phyloP scores from a whole-genome alignment of 352 stramenopile genomes.

The Globisporangium perplexum region DNA sequence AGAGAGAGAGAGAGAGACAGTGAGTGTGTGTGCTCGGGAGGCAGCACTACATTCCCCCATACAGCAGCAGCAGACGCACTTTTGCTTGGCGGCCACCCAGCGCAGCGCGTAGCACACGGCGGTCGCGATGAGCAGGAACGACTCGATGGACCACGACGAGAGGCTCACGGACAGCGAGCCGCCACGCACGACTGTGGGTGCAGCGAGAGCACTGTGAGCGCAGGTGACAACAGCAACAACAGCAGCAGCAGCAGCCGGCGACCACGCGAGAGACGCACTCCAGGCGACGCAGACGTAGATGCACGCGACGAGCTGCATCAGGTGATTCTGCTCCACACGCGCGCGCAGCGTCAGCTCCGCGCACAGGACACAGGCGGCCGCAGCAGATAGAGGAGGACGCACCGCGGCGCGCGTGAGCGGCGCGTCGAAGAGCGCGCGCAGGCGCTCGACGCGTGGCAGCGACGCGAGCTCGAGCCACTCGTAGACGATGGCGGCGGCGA shows the following conservation, averaged over 20 bases:
- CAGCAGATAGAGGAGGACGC: conserved; percentile 4
- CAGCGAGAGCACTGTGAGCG: not conserved
- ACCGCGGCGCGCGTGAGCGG: conserved; percentile 66
- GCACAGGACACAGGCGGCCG: too few species aligned
- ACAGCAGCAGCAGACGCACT: conserved; percentile 29
- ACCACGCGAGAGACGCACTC: conserved; percentile 40
- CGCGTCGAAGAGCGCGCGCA: conserved; percentile 63
- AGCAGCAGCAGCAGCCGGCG: not conserved
- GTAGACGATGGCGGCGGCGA: conserved; percentile 66
- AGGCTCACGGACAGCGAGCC: conserved; percentile 63
- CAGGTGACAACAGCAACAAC: too few species aligned
- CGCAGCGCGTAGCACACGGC: conserved; percentile 64
- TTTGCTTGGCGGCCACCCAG: conserved; percentile 80
- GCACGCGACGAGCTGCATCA: conserved; percentile 73
- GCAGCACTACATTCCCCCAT: too few species aligned
- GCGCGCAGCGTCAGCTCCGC: too few species aligned
- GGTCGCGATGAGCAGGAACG: conserved; percentile 62
- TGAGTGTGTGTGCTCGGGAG: not conserved
- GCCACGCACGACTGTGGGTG: conserved; percentile 73
- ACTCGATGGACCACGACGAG: conserved; percentile 81
- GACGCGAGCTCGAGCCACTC: conserved; percentile 77
- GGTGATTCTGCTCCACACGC: conserved; percentile 43
- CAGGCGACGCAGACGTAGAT: conserved; percentile 79
- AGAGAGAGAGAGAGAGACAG: too few species aligned
- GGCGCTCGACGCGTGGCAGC: conserved; percentile 52